A percentile compares a stretch with the other conserved stretches of the same genome.
Conservation (phyloP, 495 filamentous ascomycete genomes). For the Chaetomium fimeti region DNA sequence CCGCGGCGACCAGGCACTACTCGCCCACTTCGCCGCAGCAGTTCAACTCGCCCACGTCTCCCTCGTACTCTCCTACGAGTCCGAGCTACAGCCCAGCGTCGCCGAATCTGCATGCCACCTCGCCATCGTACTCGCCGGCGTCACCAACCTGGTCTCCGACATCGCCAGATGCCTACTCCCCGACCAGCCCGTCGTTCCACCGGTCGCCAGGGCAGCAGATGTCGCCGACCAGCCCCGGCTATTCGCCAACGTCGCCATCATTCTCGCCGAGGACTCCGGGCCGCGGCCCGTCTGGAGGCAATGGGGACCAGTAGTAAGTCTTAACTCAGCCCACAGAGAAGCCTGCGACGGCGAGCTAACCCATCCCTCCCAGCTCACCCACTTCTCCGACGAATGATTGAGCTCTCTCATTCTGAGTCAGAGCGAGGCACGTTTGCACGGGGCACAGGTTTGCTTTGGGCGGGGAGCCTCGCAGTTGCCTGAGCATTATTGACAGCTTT, state of each 20-base stretch:
- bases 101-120: constrained; percentile 59
- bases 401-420: constrained; percentile 14
- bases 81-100: constrained; percentile 64
- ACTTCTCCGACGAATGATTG: constrained; percentile 39
- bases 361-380: constrained; percentile 29
- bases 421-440: constrained; percentile 1
- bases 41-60: constrained; percentile 61
- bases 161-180: constrained; percentile 70
- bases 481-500: background rate
- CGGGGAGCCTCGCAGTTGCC: background rate
- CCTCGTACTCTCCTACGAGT: constrained; percentile 62
- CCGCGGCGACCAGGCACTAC: constrained; percentile 59
- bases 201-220: constrained; percentile 54
- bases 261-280: constrained; percentile 48
- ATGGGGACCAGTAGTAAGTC: constrained; percentile 41
- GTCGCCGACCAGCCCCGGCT: constrained; percentile 55
- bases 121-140: constrained; percentile 67
- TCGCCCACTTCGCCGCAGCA: constrained; percentile 60
- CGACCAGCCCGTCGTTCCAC: constrained; percentile 70
- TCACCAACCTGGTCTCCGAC: constrained; percentile 69
- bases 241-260: constrained; percentile 52
- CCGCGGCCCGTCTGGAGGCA: constrained; percentile 33
- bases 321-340: background rate
- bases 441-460: constrained; percentile 10
- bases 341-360: constrained; percentile 20